Conservation (phyloP, 2,329 filamentous ascomycete genomes). For the Saccharata proteae region DNA sequence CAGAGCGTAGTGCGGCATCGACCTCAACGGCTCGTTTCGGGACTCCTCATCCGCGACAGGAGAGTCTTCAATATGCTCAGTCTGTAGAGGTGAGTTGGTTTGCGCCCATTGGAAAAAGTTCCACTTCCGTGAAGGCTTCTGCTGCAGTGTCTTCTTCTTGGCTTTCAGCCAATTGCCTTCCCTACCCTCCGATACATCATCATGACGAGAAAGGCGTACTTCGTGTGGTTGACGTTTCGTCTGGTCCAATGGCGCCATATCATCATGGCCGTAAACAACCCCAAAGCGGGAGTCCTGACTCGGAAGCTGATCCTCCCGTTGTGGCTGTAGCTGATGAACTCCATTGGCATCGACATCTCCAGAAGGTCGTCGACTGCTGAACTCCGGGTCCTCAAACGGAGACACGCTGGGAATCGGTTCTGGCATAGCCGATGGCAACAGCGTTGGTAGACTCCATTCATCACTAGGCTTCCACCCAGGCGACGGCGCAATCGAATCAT, state of each 20-base stretch:
- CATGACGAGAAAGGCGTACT: conserved; percentile 10
- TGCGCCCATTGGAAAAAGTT: conserved; percentile 47
- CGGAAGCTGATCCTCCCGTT: too few relatives aligned
- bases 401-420: conserved; percentile 20
- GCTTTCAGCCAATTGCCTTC: conserved; percentile 27
- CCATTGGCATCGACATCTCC: conserved; percentile 25
- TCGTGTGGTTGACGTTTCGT: too few relatives aligned
- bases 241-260: too few relatives aligned
- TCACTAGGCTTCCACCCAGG: conserved; percentile 11
- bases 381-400: conserved; percentile 18
- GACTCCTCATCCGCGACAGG: too few relatives aligned
- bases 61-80: too few relatives aligned
- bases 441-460: conserved; percentile 15
- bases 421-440: conserved; percentile 27
- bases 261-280: too few relatives aligned
- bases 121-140: conserved; percentile 37
- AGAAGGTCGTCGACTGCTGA: conserved; percentile 19
- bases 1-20: conserved; percentile 47
- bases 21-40: conserved; percentile 29
- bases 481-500: conserved; percentile 5
- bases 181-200: conserved; percentile 17
- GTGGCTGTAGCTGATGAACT: too few relatives aligned
- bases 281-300: too few relatives aligned
- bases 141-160: conserved; percentile 11
- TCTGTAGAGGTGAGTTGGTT: conserved; percentile 24